Percentiles rank a stretch among this genome's conserved stretches.
Conservation (phyloP, 352 stramenopile genomes). For the Pythium aquatile region DNA sequence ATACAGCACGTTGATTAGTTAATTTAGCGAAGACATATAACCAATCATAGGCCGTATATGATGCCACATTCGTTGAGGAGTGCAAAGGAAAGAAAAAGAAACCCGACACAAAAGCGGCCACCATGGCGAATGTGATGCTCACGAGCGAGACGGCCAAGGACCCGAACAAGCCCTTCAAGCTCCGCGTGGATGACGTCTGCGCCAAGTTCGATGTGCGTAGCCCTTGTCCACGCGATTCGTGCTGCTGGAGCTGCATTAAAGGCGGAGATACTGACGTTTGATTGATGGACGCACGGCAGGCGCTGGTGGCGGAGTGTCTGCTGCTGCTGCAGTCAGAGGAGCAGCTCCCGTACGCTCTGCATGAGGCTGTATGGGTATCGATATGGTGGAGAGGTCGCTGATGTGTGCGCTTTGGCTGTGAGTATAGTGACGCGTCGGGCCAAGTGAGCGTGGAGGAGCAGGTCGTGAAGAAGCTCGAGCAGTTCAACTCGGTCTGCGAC, state of each 20-base stretch:
- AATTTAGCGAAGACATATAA: not conserved
- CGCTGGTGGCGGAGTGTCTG: slow-evolving; percentile 73
- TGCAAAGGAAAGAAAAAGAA: not conserved
- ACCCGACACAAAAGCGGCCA: not conserved
- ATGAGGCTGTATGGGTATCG: not conserved
- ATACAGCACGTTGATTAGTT: not conserved
- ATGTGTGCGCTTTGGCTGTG: not conserved
- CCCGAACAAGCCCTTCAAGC: slow-evolving; percentile 86
- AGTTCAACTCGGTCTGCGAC: slow-evolving; percentile 88
- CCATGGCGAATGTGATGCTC: slow-evolving; percentile 87
- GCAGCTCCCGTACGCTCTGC: slow-evolving; percentile 51
- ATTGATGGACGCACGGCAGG: slow-evolving; percentile 26
- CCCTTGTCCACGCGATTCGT: slow-evolving; percentile 1
- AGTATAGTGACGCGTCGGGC: slow-evolving; percentile 32
- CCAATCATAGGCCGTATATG: slow-evolving; percentile 3
- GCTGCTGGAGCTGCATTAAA: not conserved
- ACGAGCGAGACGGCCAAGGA: slow-evolving; percentile 87
- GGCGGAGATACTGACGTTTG: slow-evolving; percentile 3
- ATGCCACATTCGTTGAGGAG: not conserved
- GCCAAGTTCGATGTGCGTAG: slow-evolving; percentile 72
- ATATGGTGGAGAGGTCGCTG: not conserved
- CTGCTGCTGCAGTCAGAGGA: slow-evolving; percentile 77
- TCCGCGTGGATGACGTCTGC: slow-evolving; percentile 84
- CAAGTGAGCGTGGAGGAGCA: slow-evolving; percentile 57
- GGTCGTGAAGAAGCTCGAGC: slow-evolving; percentile 84